Conservation (phyloP, 208 protist species). For the Strigomonas galati region DNA sequence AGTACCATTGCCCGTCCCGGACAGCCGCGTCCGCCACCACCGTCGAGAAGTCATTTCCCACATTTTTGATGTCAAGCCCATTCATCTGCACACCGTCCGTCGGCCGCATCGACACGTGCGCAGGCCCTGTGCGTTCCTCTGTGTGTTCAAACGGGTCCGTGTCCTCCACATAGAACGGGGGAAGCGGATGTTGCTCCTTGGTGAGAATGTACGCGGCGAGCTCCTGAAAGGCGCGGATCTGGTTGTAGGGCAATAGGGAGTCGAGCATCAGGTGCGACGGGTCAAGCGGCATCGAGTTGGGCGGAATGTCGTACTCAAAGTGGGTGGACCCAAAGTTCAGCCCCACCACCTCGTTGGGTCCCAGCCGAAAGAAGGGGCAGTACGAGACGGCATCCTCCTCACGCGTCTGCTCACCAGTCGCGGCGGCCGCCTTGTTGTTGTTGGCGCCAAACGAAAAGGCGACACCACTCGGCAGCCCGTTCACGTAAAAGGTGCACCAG, state of each 20-base stretch:
- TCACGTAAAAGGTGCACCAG: slow-evolving; percentile 65
- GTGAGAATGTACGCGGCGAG: slow-evolving; percentile 71
- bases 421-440: neutral
- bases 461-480: slow-evolving; percentile 41
- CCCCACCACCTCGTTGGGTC: slow-evolving; percentile 51
- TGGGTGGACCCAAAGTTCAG: slow-evolving; percentile 87
- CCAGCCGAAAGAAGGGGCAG: slow-evolving; percentile 73
- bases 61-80: slow-evolving; percentile 73
- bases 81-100: slow-evolving; percentile 68
- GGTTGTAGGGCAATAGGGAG: slow-evolving; percentile 82
- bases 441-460: slow-evolving; percentile 12
- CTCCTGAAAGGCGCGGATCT: slow-evolving; percentile 86
- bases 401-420: neutral
- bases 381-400: slow-evolving; percentile 27
- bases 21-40: slow-evolving; percentile 79
- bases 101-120: slow-evolving; percentile 76
- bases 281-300: slow-evolving; percentile 77
- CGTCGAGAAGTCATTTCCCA: slow-evolving; percentile 62
- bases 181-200: slow-evolving; percentile 46
- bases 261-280: slow-evolving; percentile 68
- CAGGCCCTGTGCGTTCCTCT: slow-evolving; percentile 66
- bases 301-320: slow-evolving; percentile 82
- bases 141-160: slow-evolving; percentile 79
- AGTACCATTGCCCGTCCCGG: slow-evolving; percentile 83
- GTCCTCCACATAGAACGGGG: slow-evolving; percentile 86